These are phyloP conservation scores for Curvularia eragrostidis DNA, from an alignment of 2,329 filamentous ascomycete species.

Conservation along the genomic window DNA sequence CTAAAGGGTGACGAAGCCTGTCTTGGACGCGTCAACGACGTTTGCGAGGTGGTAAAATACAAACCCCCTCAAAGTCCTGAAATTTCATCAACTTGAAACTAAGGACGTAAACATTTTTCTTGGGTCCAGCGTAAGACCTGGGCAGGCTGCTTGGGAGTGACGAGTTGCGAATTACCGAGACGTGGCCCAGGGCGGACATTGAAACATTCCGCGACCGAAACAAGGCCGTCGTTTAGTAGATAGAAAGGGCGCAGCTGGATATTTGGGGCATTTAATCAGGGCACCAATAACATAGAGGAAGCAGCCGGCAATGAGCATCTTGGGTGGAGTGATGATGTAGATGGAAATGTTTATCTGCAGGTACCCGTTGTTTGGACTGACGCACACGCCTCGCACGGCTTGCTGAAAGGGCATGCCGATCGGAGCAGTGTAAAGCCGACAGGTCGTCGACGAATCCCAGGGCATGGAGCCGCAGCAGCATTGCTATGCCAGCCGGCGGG, in stretches of 20 bases:
- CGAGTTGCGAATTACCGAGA: not conserved
- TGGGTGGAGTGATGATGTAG: not conserved
- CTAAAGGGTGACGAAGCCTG: not conserved
- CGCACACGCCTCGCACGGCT: not conserved
- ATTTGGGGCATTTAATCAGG: conserved; percentile 5
- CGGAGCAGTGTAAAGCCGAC: not conserved
- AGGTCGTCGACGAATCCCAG: not conserved
- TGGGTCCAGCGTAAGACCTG: not conserved
- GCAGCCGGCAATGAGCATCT: not conserved
- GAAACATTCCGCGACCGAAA: conserved; percentile 11
- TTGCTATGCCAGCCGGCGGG: not conserved
- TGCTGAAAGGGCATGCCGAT: not conserved
- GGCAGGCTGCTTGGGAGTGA: not conserved
- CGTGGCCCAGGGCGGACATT: conserved; percentile 3
- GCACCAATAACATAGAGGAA: not conserved
- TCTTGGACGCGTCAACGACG: not conserved
- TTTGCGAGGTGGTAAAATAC: not conserved
- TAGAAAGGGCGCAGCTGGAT: not conserved
- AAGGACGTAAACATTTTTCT: not conserved
- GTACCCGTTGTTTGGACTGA: conserved; percentile 9
- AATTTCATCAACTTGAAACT: conserved; percentile 3
- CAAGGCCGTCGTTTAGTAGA: not conserved
- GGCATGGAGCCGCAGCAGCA: not conserved
- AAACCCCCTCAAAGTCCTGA: not conserved
- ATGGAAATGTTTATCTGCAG: conserved; percentile 7